A percentile compares a stretch with the other conserved stretches of the same genome.
Conservation (phyloP, 495 filamentous ascomycete species). For the Penicillium tannophilum region DNA sequence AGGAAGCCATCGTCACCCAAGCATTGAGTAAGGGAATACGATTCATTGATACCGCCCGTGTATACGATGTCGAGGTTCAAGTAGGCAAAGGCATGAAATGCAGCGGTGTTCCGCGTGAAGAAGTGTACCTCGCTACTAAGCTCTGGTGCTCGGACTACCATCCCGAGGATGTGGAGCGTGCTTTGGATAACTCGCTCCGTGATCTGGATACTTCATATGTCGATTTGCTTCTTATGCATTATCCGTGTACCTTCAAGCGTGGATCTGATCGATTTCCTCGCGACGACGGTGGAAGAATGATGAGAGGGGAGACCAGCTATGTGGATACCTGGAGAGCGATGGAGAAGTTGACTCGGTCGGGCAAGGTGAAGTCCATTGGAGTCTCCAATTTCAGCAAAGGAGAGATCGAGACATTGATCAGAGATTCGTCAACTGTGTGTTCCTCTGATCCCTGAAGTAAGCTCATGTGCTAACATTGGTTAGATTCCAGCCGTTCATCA, state of each 20-base stretch:
- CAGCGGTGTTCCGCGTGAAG: slow-evolving; percentile 42
- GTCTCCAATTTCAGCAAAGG: slow-evolving; percentile 75
- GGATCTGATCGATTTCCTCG: slow-evolving; percentile 39
- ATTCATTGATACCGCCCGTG: slow-evolving; percentile 58
- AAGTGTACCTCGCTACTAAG: slow-evolving; percentile 47
- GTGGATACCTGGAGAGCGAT: slow-evolving; percentile 60
- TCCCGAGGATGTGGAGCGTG: slow-evolving; percentile 57
- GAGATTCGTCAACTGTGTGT: slow-evolving; percentile 66
- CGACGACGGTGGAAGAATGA: slow-evolving; percentile 40
- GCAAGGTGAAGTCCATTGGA: slow-evolving; percentile 65
- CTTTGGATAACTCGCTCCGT: slow-evolving; percentile 58
- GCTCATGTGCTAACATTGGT: not conserved
- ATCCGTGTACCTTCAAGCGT: slow-evolving; percentile 50
- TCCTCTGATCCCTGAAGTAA: slow-evolving; percentile 50
- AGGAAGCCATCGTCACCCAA: slow-evolving; percentile 42
- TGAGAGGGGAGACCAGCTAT: slow-evolving; percentile 27
- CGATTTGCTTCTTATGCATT: slow-evolving; percentile 71
- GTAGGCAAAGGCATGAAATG: slow-evolving; percentile 58
- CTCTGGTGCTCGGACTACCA: slow-evolving; percentile 69
- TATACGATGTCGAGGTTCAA: slow-evolving; percentile 36
- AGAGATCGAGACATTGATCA: slow-evolving; percentile 70
- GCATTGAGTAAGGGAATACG: slow-evolving; percentile 54
- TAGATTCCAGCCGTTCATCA: slow-evolving; percentile 65
- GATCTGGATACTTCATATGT: slow-evolving; percentile 65
- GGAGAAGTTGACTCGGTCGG: slow-evolving; percentile 56